Percentiles rank a stretch among this genome's conserved stretches.
These are phyloP conservation scores for Mycosphaerelloides madeirae DNA, from an alignment of 2,329 filamentous ascomycete genomes.

Conservation along the genomic window DNA sequence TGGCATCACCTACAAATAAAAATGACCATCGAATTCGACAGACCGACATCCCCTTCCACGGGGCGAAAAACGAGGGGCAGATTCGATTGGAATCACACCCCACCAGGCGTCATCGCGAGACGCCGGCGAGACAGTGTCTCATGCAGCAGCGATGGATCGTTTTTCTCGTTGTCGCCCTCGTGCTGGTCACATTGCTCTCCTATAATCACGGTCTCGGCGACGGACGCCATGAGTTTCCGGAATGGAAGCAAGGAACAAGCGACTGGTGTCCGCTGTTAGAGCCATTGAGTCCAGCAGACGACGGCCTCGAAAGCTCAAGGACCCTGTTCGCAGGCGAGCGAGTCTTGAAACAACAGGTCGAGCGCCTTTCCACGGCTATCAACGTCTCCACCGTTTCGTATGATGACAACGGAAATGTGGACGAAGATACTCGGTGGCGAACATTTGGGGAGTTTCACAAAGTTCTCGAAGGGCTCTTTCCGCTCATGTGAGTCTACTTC, in stretches of 20 bases:
- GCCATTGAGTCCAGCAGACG: neutral
- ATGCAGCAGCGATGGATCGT: neutral
- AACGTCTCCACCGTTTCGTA: constrained; percentile 1
- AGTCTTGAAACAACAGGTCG: neutral
- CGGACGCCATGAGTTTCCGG: neutral
- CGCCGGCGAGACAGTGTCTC: neutral
- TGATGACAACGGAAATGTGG: neutral
- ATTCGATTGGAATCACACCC: too few relatives aligned
- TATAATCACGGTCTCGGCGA: neutral
- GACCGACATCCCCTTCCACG: too few relatives aligned
- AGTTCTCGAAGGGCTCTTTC: neutral
- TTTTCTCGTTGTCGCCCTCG: neutral
- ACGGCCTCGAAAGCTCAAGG: neutral
- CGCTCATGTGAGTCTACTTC: neutral
- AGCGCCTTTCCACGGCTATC: neutral
- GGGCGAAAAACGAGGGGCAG: too few relatives aligned
- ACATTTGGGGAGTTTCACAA: constrained; percentile 1
- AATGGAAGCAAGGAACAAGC: neutral
- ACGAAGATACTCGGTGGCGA: neutral
- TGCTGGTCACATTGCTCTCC: neutral
- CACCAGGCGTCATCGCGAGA: neutral
- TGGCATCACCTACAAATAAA: too few relatives aligned
- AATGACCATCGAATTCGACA: too few relatives aligned
- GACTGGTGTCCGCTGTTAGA: constrained; percentile 1
- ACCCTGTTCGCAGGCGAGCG: neutral